phyloP scores from a whole-genome alignment of 345 rosid genomes.

The Eucalyptus lansdowneana region DNA sequence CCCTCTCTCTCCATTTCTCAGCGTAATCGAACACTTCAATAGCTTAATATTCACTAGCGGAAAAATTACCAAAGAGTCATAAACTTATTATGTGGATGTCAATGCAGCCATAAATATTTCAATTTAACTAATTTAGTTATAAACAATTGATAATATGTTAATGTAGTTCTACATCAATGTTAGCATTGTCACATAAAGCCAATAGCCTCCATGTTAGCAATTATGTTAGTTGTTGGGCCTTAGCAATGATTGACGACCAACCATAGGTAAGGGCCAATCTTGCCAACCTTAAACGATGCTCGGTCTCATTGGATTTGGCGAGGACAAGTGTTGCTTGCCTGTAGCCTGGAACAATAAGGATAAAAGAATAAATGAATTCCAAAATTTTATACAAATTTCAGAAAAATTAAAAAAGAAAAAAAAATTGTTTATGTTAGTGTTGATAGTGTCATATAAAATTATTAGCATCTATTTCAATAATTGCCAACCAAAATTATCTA shows the following conservation, averaged over 20 bases:
- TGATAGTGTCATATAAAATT: rapidly evolving
- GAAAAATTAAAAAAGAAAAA: neutral
- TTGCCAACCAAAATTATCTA: rapidly evolving
- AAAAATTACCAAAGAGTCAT: neutral
- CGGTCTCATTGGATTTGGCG: rapidly evolving
- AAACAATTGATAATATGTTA: neutral
- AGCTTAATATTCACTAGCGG: rapidly evolving
- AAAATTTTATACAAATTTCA: neutral
- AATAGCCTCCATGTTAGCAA: no score
- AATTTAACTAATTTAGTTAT: neutral
- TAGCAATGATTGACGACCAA: rapidly evolving
- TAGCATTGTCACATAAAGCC: no score
- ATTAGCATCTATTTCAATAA: rapidly evolving
- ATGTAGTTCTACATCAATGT: neutral
- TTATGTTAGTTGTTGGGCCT: neutral
- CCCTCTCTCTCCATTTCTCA: neutral
- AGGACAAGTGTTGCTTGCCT: neutral
- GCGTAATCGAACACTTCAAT: neutral
- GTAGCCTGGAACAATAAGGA: rapidly evolving
- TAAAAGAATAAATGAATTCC: neutral
- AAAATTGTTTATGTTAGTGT: rapidly evolving
- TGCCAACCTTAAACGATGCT: rapidly evolving
- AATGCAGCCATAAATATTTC: rapidly evolving
- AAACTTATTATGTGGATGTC: neutral
- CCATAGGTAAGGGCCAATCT: neutral